A percentile compares a stretch with the other conserved stretches of the same genome.
phyloP scores from a whole-genome alignment of 2,329 filamentous ascomycete species.

The Penicillium sp. region DNA sequence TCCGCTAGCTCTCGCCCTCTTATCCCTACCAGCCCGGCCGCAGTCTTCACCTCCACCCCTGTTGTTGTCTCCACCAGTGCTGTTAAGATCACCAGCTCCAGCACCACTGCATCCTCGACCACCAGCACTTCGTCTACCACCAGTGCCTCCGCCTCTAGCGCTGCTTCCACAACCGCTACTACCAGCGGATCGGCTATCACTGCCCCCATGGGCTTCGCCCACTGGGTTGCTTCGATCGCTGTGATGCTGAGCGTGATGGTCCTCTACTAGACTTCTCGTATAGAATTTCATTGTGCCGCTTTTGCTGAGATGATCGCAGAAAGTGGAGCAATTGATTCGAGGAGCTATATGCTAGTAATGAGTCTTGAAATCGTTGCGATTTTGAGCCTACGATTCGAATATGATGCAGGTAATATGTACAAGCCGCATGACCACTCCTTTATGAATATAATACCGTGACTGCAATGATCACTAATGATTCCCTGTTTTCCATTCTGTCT shows the following conservation, averaged over 20 bases:
- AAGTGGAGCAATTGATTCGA: neutral
- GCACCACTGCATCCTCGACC: neutral
- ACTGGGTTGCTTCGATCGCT: neutral
- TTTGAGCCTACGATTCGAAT: neutral
- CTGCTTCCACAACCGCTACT: neutral
- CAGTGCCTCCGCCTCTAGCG: constrained; percentile 1
- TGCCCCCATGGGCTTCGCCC: neutral
- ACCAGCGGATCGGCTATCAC: neutral
- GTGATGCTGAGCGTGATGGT: neutral
- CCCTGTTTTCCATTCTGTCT: neutral
- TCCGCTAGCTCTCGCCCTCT: constrained; percentile 5
- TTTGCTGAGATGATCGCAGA: neutral
- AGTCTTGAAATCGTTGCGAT: neutral
- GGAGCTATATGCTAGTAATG: neutral
- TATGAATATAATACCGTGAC: neutral
- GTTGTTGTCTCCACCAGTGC: constrained; percentile 19
- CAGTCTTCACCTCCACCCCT: neutral
- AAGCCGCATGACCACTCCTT: neutral
- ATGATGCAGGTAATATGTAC: neutral
- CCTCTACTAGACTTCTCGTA: neutral
- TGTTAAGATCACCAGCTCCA: constrained; percentile 16
- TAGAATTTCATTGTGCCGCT: neutral
- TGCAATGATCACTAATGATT: neutral
- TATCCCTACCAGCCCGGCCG: neutral
- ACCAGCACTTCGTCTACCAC: neutral